Evolutionary conservation across 1,284 basidiomycete species (phyloP).

Genomic region (Microbotryum scabiosae): DNA sequence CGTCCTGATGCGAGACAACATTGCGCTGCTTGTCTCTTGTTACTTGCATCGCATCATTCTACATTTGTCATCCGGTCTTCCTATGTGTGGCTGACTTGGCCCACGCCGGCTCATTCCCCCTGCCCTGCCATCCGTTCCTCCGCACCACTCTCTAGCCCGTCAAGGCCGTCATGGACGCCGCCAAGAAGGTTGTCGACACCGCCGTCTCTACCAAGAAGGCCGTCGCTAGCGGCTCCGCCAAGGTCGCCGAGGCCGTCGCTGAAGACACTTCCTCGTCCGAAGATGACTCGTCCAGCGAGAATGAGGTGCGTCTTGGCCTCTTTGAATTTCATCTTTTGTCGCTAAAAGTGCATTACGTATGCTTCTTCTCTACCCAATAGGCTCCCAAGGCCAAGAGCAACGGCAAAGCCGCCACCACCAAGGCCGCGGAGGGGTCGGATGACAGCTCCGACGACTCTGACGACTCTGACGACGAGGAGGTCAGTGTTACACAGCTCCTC

Average conservation of each 20-base stretch:
- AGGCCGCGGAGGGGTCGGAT: conserved; percentile 1
- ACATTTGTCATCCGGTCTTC: no score
- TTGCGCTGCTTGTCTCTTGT: not conserved
- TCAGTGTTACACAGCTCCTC: not conserved
- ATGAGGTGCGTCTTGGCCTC: conserved; percentile 1
- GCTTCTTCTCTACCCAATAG: not conserved
- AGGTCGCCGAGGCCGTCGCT: conserved; percentile 5
- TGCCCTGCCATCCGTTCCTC: no score
- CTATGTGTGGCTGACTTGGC: not conserved
- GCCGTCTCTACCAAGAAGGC: conserved; percentile 2
- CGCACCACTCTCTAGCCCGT: conserved; percentile 11
- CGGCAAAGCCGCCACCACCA: conserved; percentile 6
- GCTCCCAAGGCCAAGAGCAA: conserved; percentile 6
- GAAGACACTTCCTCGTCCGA: conserved; percentile 20
- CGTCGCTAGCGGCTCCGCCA: conserved; percentile 9
- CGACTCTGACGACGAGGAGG: conserved; percentile 13
- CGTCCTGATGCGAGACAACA: not conserved
- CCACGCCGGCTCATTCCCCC: not conserved
- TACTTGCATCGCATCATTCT: no score
- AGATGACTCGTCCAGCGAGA: conserved; percentile 29
- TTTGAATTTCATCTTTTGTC: not conserved
- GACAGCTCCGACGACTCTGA: conserved; percentile 4
- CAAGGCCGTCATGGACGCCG: conserved; percentile 24
- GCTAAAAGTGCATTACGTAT: not conserved
- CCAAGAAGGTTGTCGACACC: conserved; percentile 17